Evolutionary conservation across 2,329 filamentous ascomycete species (phyloP), one percentile per base, ranked within the genome.

Genomic region (Pezicula neosporulosa): DNA sequence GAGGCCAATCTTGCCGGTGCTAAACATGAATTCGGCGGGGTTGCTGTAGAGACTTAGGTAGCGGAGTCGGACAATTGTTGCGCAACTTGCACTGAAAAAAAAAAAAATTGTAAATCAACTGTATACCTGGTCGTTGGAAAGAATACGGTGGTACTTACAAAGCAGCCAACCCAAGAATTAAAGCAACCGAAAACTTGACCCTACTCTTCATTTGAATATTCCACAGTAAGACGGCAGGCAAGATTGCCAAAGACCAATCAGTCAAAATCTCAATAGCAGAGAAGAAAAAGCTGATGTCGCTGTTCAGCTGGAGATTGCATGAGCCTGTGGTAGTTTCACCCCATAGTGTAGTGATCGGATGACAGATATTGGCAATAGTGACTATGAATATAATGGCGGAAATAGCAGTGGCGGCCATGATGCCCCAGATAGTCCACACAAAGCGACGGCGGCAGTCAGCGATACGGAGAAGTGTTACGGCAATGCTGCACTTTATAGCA

Each of bases 181-280:
- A 58, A 30, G 68, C 65, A 2, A 77, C 72, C 0, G 72, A 74
- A n/a, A 73, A 57, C 56, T 77, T 77, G 21, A 71, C 68, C n/a
- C 66, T 64, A 18, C 62, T 60, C 51, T 74, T 71, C 56, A 77
- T 69, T 33, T 74, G 70, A 24, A 74, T 68, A 15, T 72, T 67
- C 58, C 66, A 68, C 43, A 76, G 60, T 21, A 75, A 55, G 33
- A 68, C 60, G 5, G 68, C 64, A 2, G 73, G 73, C 6, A 75
- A 66, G 15, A 69, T 59, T 21, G 66, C 66, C 38, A 71, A 62
- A 46, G 63, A 51, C 55, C 62, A 63, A 55, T 71, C 67, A 2
- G 68, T 70, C 10, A 64, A 13, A 21, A 69, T 67, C 43, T 70
- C 71, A 39, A 72, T 56, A 44, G 63, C 62, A 2, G 67, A 68